Evolutionary conservation across 768 basidiomycete genomes (phyloP).

Genomic region (Lentinula edodes): DNA sequence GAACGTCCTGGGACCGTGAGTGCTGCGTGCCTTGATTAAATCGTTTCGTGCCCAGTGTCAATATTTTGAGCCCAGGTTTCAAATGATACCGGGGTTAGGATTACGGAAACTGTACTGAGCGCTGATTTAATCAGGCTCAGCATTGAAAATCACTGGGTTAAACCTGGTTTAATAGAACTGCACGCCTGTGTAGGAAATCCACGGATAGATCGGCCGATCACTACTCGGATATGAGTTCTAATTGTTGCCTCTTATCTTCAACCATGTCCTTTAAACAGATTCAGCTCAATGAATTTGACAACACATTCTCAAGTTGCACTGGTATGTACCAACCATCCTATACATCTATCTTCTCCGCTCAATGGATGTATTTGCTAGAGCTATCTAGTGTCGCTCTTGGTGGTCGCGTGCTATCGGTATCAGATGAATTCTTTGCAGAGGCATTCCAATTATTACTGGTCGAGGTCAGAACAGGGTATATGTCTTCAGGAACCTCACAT

Average conservation of each 20-base stretch:
- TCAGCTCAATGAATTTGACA: slow-evolving; percentile 39
- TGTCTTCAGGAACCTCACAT: neutral
- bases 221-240: neutral
- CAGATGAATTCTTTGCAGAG: slow-evolving; percentile 95
- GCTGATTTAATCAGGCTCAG: too few species aligned
- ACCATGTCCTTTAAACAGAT: slow-evolving; percentile 41
- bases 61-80: too few species aligned
- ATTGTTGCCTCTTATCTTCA: neutral
- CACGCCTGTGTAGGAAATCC: neutral
- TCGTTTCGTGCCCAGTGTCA: too few species aligned
- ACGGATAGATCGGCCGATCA: neutral
- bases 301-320: slow-evolving; percentile 42
- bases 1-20: too few species aligned
- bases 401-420: slow-evolving; percentile 66
- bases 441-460: slow-evolving; percentile 75
- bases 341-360: neutral
- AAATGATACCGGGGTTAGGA: too few species aligned
- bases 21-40: too few species aligned
- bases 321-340: slow-evolving; percentile 31
- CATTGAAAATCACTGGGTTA: too few species aligned
- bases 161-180: too few species aligned
- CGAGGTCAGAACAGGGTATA: neutral
- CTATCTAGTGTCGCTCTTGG: slow-evolving; percentile 85
- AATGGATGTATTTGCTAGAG: slow-evolving; percentile 42
- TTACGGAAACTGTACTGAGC: too few species aligned